Evolutionary conservation across 2,329 filamentous ascomycete species (phyloP), one percentile per base, ranked within the genome.

Genomic region (Ophiostoma sp.): DNA sequence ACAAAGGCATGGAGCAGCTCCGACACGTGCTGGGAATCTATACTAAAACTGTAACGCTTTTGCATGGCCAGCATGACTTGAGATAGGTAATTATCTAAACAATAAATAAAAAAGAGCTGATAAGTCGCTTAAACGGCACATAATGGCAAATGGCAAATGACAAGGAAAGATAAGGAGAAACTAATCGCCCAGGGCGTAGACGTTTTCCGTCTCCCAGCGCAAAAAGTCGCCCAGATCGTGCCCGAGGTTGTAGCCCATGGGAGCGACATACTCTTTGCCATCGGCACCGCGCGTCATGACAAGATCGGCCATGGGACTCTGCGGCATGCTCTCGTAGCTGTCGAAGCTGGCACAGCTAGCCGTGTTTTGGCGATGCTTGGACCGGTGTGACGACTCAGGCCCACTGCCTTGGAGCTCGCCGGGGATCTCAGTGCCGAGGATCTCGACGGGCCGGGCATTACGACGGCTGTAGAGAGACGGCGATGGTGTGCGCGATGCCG

Each of bases 191-290:
- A 68, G 41, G 18, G 76, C 76, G 68, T 79, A 82, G 1, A 81
- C 80, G 67, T 85, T 78, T 72, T 85, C 81, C 4, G 82, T 77
- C 74, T 86, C 84, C 84, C 85, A 87, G 67, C 77, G 79, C 64
- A 88, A 73, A 72, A 85, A 87, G 70, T 87, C 85, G 1, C 83
- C 83, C 52, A 87, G 74, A 73, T 87, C 85, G 70, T 86, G 83
- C 11, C 81, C 81, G 2, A 88, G 77, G 71, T 88, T 88, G 73
- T 83, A 87, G 0, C 84, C 84, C 85, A 88, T 87, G 0, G 84
- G 83, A 67, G 63, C 63, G 9, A 79, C 74, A 66, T 76, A 75
- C 71, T 77, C 74, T 67, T 79, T 76, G n/a, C 77, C 79, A 58
- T 78, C 77, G 38, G 77, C 78, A 47, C 76, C 77, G 40, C 76